Evolutionary conservation across 768 basidiomycete species (phyloP), one percentile per base, ranked within the genome.

Genomic region (Royoungia palumana): DNA sequence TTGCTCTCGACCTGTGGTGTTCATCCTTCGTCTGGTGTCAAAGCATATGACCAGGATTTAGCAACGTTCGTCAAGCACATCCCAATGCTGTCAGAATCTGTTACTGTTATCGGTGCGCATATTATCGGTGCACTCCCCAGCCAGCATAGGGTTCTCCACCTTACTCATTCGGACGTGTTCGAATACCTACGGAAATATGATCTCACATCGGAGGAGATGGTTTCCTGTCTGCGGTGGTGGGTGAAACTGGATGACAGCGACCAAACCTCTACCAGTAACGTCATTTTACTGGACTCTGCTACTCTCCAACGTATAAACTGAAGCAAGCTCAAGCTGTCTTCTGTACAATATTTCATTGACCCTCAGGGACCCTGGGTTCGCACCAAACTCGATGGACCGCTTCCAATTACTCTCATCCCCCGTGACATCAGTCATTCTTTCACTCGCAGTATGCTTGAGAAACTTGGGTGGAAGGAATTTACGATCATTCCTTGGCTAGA

Each of bases 381-480:
- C 9, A 85, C 95, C 27, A 87, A 89, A 6, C 44, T 69, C 14
- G 89, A 93, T 54, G 81, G 87, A 7, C 93, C 93, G 2, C 68
- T 94, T 4, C 94, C 94, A 1, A 63, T 69, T 3, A 75, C 85
- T 54, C 79, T 92, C 4, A 72, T 96, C 0, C 91, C 92, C 2
- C 67, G 81, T 47, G 70, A 64, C 14, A 65, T 94, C 42, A 83
- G 84, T 54, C 81, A 80, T 52, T 64, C 75, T 13, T 75, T 92
- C 53, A 62, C 76, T 16, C 59, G 75, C 0, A 74, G 74, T 3
- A 69, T 73, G n/a, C 70, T 93, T 3, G 48, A 67, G 4, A 72
- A 78, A 4, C 87, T 95, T 53, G 80, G 80, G 0, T 94, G 91
- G 87, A 71, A 71, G 12, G 90, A 94, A 61, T 70, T 96, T 7